Evolutionary conservation across 2,329 filamentous ascomycete genomes (phyloP).

Genomic region (Fusarium sp.): DNA sequence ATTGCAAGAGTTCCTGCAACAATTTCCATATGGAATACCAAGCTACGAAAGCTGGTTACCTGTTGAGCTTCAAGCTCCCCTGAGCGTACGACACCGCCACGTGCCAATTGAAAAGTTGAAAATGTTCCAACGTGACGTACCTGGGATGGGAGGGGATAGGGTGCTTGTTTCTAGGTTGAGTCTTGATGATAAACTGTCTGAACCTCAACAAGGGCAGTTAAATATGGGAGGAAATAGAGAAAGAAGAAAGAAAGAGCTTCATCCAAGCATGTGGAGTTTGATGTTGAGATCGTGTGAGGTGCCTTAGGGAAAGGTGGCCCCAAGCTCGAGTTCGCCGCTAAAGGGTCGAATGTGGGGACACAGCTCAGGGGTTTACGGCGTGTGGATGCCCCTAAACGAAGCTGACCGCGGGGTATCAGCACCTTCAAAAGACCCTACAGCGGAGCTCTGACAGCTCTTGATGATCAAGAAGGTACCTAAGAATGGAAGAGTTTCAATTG

Average conservation of each 20-base stretch:
- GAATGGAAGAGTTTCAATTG: background rate
- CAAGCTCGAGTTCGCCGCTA: constrained; percentile 45
- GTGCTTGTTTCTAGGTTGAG: constrained; percentile 19
- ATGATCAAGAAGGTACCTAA: constrained; percentile 4
- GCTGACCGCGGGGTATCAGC: constrained; percentile 45
- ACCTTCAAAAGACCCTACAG: constrained; percentile 21
- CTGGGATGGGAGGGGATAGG: constrained; percentile 27
- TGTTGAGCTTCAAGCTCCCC: constrained; percentile 29
- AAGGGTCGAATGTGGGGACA: constrained; percentile 45
- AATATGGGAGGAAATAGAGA: constrained; percentile 27
- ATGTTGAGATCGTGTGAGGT: constrained; percentile 46
- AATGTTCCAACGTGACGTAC: constrained; percentile 42
- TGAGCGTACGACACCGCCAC: constrained; percentile 38
- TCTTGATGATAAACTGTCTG: constrained; percentile 40
- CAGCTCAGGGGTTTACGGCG: constrained; percentile 37
- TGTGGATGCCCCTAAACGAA: constrained; percentile 24
- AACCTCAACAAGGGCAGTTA: constrained; percentile 41
- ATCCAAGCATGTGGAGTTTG: constrained; percentile 40
- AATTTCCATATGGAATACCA: background rate
- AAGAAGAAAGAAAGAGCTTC: constrained; percentile 39
- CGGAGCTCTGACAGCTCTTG: constrained; percentile 12
- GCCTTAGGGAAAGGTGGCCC: constrained; percentile 55
- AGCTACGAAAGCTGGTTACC: constrained; percentile 8
- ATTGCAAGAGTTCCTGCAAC: background rate
- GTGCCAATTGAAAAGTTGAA: constrained; percentile 6